Evolutionary conservation across 495 filamentous ascomycete genomes (phyloP).

Genomic region (Pyronema omphalodes): DNA sequence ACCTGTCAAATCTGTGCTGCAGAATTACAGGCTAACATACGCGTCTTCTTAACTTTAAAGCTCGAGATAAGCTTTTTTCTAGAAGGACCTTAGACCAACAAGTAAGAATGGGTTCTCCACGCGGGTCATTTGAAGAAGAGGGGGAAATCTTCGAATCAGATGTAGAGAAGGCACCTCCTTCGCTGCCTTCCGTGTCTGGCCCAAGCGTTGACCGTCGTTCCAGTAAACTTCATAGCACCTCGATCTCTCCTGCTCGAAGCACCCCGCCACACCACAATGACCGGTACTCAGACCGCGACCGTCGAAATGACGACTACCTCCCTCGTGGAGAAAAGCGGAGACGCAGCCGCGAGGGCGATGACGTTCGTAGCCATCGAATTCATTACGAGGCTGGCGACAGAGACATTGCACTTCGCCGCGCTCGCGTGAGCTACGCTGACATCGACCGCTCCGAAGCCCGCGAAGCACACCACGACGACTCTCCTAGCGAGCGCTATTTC

Average conservation of each 20-base stretch:
- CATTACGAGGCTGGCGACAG: conserved; percentile 17
- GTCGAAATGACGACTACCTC: conserved; percentile 16
- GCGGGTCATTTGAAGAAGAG: conserved; percentile 28
- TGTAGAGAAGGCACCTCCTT: conserved; percentile 44
- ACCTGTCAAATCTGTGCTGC: background rate
- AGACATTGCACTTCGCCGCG: conserved; percentile 13
- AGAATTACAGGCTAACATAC: conserved; percentile 1
- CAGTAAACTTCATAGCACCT: conserved; percentile 32
- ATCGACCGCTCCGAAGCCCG: conserved; percentile 20
- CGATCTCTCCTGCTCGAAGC: conserved; percentile 28
- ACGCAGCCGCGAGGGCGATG: conserved; percentile 18
- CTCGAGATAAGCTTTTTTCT: background rate
- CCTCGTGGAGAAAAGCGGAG: conserved; percentile 21
- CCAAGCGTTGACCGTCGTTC: conserved; percentile 58
- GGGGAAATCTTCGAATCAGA: conserved; percentile 52
- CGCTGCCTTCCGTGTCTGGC: conserved; percentile 56
- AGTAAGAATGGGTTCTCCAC: background rate
- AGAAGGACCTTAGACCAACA: background rate
- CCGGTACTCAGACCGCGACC: conserved; percentile 28
- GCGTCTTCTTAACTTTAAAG: background rate
- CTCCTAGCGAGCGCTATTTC: conserved; percentile 25
- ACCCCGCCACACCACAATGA: conserved; percentile 54
- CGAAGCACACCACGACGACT: conserved; percentile 12
- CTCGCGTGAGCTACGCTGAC: conserved; percentile 24
- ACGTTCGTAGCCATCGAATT: conserved; percentile 20